Evolutionary conservation across 495 filamentous ascomycete genomes (phyloP).

Genomic region (Xylaria flabelliformis): DNA sequence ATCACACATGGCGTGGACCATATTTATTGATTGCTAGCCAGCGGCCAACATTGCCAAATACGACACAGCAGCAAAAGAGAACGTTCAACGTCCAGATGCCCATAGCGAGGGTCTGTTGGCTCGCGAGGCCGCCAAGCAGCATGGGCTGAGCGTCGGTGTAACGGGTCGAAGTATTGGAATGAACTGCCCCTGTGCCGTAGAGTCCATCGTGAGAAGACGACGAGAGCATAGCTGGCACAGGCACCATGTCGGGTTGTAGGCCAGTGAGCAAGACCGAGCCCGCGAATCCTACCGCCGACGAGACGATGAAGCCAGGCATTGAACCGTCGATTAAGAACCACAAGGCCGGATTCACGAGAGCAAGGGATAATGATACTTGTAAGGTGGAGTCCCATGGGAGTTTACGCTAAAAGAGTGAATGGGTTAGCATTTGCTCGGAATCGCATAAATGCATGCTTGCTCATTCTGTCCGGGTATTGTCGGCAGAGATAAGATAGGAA

Average conservation of each 20-base stretch:
- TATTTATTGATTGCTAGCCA: constrained; percentile 65
- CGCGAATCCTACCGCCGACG: constrained; percentile 69
- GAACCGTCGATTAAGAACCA: constrained; percentile 97
- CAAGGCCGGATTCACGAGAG: constrained; percentile 89
- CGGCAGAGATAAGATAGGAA: constrained; percentile 19
- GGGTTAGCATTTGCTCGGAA: constrained; percentile 23
- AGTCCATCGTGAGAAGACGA: constrained; percentile 14
- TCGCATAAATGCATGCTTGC: background rate
- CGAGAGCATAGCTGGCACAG: constrained; percentile 54
- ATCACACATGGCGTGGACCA: background rate
- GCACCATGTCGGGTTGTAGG: constrained; percentile 78
- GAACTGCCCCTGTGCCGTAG: constrained; percentile 28
- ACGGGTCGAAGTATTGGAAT: constrained; percentile 37
- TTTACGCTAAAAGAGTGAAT: constrained; percentile 64
- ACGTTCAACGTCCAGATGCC: constrained; percentile 90
- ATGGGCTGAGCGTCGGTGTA: constrained; percentile 2
- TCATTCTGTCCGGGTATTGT: background rate
- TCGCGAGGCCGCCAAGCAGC: constrained; percentile 61
- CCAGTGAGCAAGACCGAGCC: constrained; percentile 77
- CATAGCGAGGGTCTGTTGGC: constrained; percentile 77
- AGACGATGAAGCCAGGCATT: constrained; percentile 79
- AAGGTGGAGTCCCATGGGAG: constrained; percentile 93
- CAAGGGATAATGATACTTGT: constrained; percentile 88
- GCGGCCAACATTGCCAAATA: constrained; percentile 94
- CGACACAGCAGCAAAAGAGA: constrained; percentile 90